Base-by-base conservation (phyloP, 768 basidiomycete species). In the Kwoniella dendrophila region DNA sequence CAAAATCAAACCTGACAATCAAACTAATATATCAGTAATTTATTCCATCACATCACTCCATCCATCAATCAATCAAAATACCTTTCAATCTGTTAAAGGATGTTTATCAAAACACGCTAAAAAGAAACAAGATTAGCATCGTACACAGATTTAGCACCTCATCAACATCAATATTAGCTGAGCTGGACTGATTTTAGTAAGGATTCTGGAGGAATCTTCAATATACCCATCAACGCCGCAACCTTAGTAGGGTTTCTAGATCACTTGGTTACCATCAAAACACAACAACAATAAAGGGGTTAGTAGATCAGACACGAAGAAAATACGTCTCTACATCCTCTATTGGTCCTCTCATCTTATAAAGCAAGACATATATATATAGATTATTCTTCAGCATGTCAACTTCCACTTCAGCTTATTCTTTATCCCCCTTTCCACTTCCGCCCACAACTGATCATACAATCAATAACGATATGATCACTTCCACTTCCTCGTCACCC, bases 361-460 rank as follows among this genome's bases (percentile, higher is more conserved):
- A n/a, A n/a, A n/a, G n/a, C n/a, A n/a, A n/a, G n/a, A n/a, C 48
- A 50, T 50, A 29, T 24, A 27, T 27, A 27, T 24, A 29, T 4
- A 47, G 18, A 26, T 20, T 26, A 33, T 0, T 8, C 12, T 14
- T 8, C n/a, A 43, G 20, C 22, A 43, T 43, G 40, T 54, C 53
- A 22, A 40, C 53, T 29, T 38, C 34, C 4, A 40, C 53, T n/a
- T 38, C 53, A 40, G 27, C 38, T 20, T 56, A 32, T 43, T 56
- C 40, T 7, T 26, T 44, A 7, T 43, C 36, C 5, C 54, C 40
- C 6, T 44, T 54, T 26, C 40, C 52, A 16, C 36, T 40, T 26
- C 40, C 52, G 11, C 52, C 52, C 24, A 24, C 52, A 7, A 30
- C n/a, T 27, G 10, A 32, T 27, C 40, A 38, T 32, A 40, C 40